Conservation (phyloP, 495 filamentous ascomycete species). For the Penicillium psychrofluorescens region DNA sequence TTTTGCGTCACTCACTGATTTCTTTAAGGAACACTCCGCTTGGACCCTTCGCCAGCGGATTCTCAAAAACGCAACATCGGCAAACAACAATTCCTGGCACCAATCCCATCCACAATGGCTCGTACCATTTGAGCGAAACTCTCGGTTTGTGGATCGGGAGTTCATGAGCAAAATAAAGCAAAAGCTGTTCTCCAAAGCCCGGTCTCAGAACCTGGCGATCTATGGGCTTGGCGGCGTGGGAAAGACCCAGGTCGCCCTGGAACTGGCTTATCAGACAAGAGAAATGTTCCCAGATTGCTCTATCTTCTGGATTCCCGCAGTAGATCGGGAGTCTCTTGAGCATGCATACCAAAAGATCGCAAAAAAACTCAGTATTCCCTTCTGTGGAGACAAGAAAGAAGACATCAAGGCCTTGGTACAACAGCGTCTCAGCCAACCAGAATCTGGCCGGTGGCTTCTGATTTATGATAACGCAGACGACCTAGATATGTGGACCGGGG, state of each 20-base stretch:
- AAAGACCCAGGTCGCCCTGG: conserved; percentile 46
- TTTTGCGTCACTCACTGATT: too few relatives aligned
- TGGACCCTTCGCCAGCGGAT: not conserved
- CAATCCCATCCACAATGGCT: too few relatives aligned
- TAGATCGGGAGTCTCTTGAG: conserved; percentile 31
- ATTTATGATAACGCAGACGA: conserved; percentile 38
- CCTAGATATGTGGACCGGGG: conserved; percentile 18
- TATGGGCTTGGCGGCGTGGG: conserved; percentile 41
- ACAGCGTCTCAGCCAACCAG: conserved; percentile 16
- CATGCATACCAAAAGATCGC: conserved; percentile 40
- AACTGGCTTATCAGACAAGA: conserved; percentile 33
- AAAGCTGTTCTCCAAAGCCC: too few relatives aligned
- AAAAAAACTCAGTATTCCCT: conserved; percentile 5
- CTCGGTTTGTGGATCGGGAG: conserved; percentile 19
- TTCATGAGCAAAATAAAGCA: conserved; percentile 8
- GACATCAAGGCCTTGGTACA: conserved; percentile 17
- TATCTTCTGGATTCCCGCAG: conserved; percentile 43
- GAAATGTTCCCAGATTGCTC: conserved; percentile 33
- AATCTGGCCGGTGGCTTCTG: conserved; percentile 27
- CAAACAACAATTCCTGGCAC: too few relatives aligned
- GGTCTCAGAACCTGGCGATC: too few relatives aligned
- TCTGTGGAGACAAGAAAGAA: not conserved
- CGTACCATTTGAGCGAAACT: conserved; percentile 23
- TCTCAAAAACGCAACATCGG: too few relatives aligned
- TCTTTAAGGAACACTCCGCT: not conserved